phyloP scores from a whole-genome alignment of 352 stramenopile species.

The Phytophthora quininea region DNA sequence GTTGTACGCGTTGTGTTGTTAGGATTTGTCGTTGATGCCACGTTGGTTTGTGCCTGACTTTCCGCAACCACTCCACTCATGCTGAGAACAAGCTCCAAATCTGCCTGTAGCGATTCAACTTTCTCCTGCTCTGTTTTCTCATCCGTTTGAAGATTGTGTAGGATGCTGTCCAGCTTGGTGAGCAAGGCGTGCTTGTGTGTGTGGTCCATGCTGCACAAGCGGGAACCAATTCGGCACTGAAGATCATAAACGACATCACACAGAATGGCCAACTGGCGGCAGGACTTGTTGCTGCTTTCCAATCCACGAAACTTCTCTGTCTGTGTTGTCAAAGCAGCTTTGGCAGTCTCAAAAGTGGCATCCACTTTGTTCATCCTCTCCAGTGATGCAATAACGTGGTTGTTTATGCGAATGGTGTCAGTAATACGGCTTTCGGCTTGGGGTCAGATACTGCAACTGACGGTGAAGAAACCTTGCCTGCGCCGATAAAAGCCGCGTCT shows the following conservation, averaged over 20 bases:
- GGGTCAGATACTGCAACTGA: background rate
- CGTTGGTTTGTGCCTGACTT: background rate
- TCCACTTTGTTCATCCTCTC: slow-evolving; percentile 30
- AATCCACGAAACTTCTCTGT: slow-evolving; percentile 30
- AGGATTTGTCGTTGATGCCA: background rate
- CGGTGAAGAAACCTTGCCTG: background rate
- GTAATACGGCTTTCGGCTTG: slow-evolving; percentile 16
- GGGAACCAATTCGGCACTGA: slow-evolving; percentile 41
- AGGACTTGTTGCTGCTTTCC: slow-evolving; percentile 24
- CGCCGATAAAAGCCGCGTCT: background rate
- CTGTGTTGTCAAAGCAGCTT: slow-evolving; percentile 31
- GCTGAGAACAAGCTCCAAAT: slow-evolving; percentile 23
- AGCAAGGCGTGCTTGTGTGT: slow-evolving; percentile 35
- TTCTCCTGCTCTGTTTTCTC: slow-evolving; percentile 30
- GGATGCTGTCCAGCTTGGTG: slow-evolving; percentile 32
- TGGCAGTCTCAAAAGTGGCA: slow-evolving; percentile 19
- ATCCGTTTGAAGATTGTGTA: slow-evolving; percentile 18
- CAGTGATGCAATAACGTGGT: slow-evolving; percentile 40
- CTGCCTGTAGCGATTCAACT: slow-evolving; percentile 16
- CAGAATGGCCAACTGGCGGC: slow-evolving; percentile 30
- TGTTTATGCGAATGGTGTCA: slow-evolving; percentile 38
- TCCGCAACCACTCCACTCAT: slow-evolving; percentile 1
- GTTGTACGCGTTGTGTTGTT: background rate
- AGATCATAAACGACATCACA: slow-evolving; percentile 38
- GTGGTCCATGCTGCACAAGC: slow-evolving; percentile 20